Evolutionary conservation across 2,329 filamentous ascomycete species (phyloP), one percentile per base, ranked within the genome.

Genomic region (Fusarium subglutinans): DNA sequence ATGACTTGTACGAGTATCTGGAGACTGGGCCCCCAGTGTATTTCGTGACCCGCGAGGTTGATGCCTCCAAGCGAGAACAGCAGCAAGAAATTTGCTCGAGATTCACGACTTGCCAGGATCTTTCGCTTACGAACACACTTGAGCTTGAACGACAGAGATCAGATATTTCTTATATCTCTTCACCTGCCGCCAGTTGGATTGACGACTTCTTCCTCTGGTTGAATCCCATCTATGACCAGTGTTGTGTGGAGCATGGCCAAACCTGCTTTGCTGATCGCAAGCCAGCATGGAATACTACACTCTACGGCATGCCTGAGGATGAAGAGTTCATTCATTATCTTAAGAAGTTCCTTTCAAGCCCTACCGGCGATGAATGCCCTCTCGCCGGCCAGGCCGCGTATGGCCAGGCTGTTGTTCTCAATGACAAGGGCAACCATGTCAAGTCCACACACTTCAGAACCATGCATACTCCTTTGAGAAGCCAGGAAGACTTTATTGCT

Each of bases 141-240:
- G 97, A 99, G 81, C 94, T 96, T 76, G 97, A 99, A 84, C 91
- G 96, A 17, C 98, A 98, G 84, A 90, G 96, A 43, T 89, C 95
- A 0, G 90, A 97, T 12, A 87, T 96, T 3, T 98, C 95, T 2
- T 98, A 95, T 81, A 94, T 99, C 75, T 89, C 94, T 12, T 92
- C 95, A 15, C 93, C 95, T 0, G 92, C 96, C 2, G 96, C 97
- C 7, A 98, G 93, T 81, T 99, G 96, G 96, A 89, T 99, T 24
- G 96, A 99, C 75, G 96, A 99, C 80, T 98, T 94, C 84, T 94
- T 98, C 83, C 89, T 94, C 68, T 99, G 96, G 96, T 86, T 98
- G n/a, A 97, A 98, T 76, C 96, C 96, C 0, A 89, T 94, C 48
- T 83, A 84, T 28, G 93, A 95, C 50, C 85, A 88, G 56, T 91